Evolutionary conservation across 2,329 filamentous ascomycete species (phyloP), one percentile per base, ranked within the genome.

Genomic region (Trichoderma brevicompactum): DNA sequence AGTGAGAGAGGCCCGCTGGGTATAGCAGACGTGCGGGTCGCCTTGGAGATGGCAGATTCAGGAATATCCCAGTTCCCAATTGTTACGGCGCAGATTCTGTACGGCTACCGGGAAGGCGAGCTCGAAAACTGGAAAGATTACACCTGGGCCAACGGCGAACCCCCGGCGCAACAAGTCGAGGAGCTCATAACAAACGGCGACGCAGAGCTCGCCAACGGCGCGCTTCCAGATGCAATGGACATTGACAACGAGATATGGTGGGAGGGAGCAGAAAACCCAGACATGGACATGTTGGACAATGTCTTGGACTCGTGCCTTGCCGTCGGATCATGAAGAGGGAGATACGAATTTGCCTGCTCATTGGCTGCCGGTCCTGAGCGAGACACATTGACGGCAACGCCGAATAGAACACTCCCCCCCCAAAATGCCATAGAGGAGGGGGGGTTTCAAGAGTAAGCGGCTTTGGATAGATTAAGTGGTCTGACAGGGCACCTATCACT

Each of bases 11-110:
- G 88, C 6, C 87, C 91, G 0, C 78, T 97, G 1, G 88, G 88
- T 13, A 89, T 94, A 79, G 87, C 89, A 17, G 94, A 97, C 75
- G 77, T 97, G 54, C 85, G 90, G 43, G 80, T 97, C 3, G 88
- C 92, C 0, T 76, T 96, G 15, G 87, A 91, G 66, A 84, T 97
- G 69, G 88, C 90, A 12, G 91, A 95, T 62, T 87, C 85, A 32
- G 89, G 91, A 66, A 83, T 96, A 68, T 87, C 88, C 9, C 88
- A 92, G 67, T 94, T 95, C 79, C 92, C 92, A 0, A 82, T 92
- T 28, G 81, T 96, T 43, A 85, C 87, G 34, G 88, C 90, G 48
- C 84, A 87, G 62, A 87, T 97, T 52, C 80, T 89, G 71, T 86
- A 88, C 67, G 85, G 85, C 6, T 93, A 91, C 72, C 83, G 90